Conservation (phyloP, 1,284 basidiomycete species). For the Ceratobasidium sp. region DNA sequence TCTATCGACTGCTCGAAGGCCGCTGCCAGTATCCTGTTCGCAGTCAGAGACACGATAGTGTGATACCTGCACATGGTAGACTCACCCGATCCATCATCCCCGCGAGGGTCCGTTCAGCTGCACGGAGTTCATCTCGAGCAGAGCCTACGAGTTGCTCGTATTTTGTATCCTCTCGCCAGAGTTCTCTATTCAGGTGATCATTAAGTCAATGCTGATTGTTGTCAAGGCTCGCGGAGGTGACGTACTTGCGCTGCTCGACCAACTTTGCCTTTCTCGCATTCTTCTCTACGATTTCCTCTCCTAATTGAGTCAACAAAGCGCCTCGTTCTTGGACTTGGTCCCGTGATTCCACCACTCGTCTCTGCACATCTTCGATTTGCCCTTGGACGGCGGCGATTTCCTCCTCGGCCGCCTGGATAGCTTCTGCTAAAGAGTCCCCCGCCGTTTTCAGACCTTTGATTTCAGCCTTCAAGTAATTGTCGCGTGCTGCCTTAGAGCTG, state of each 20-base stretch:
- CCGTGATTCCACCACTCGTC: constrained; percentile 72
- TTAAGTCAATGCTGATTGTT: background rate
- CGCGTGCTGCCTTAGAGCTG: constrained; percentile 84
- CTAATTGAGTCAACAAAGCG: constrained; percentile 73
- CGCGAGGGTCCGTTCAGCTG: constrained; percentile 83
- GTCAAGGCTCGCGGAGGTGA: constrained; percentile 47
- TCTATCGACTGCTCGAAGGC: constrained; percentile 85
- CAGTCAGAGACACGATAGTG: background rate
- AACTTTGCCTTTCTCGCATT: constrained; percentile 81
- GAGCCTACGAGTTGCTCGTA: constrained; percentile 81
- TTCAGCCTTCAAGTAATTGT: constrained; percentile 80
- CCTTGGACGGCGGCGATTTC: constrained; percentile 65
- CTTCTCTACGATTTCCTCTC: constrained; percentile 73
- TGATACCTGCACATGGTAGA: constrained; percentile 17
- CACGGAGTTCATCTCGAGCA: constrained; percentile 83
- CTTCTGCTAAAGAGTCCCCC: constrained; percentile 64
- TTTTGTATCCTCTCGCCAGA: constrained; percentile 96
- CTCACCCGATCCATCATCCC: constrained; percentile 95
- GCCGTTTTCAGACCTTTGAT: constrained; percentile 72
- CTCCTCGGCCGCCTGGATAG: constrained; percentile 63
- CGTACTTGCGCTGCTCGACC: constrained; percentile 83
- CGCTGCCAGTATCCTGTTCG: constrained; percentile 86
- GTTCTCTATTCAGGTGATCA: constrained; percentile 62
- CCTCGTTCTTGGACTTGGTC: constrained; percentile 84
- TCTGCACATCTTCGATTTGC: constrained; percentile 70